Percentiles rank a stretch among this genome's conserved stretches.
Conservation (phyloP, 2,329 filamentous ascomycete species). For the Verticillium albo-atrum region DNA sequence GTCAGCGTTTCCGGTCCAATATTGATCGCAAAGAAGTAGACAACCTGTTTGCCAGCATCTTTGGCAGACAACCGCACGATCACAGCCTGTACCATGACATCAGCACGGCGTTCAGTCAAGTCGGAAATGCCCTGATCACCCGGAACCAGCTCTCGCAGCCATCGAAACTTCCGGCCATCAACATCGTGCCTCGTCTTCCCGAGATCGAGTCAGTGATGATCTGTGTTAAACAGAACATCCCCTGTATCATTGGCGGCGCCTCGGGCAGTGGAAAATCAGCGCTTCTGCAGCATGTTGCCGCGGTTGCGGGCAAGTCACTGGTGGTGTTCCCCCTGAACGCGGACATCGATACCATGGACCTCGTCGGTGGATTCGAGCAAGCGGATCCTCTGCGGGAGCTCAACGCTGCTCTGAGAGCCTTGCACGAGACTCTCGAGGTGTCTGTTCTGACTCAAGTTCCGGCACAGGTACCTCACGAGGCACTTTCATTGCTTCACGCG, state of each 20-base stretch:
- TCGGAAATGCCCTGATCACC: constrained; percentile 69
- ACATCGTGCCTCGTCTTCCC: constrained; percentile 53
- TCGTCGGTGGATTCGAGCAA: constrained; percentile 96
- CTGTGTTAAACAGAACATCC: constrained; percentile 81
- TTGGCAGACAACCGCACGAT: constrained; percentile 44
- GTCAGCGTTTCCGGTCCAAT: constrained; percentile 77
- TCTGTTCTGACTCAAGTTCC: constrained; percentile 46
- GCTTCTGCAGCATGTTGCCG: constrained; percentile 76
- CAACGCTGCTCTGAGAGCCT: constrained; percentile 46
- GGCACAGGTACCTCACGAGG: constrained; percentile 37
- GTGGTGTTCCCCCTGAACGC: constrained; percentile 87
- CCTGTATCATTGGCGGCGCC: constrained; percentile 81
- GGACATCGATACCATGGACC: constrained; percentile 94
- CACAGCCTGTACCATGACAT: constrained; percentile 71
- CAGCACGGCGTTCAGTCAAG: constrained; percentile 62
- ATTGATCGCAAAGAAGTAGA: constrained; percentile 64
- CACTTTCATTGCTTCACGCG: constrained; percentile 45
- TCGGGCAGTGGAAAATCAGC: constrained; percentile 85
- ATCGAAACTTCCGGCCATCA: constrained; percentile 44
- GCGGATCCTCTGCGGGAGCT: constrained; percentile 74
- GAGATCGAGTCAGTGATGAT: constrained; percentile 84
- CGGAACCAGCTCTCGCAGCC: constrained; percentile 54
- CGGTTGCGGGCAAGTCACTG: constrained; percentile 68
- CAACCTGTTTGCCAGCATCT: constrained; percentile 61
- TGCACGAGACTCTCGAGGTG: constrained; percentile 48